phyloP scores from a whole-genome alignment of 352 stramenopile species.

The Phytophthora meadii region DNA sequence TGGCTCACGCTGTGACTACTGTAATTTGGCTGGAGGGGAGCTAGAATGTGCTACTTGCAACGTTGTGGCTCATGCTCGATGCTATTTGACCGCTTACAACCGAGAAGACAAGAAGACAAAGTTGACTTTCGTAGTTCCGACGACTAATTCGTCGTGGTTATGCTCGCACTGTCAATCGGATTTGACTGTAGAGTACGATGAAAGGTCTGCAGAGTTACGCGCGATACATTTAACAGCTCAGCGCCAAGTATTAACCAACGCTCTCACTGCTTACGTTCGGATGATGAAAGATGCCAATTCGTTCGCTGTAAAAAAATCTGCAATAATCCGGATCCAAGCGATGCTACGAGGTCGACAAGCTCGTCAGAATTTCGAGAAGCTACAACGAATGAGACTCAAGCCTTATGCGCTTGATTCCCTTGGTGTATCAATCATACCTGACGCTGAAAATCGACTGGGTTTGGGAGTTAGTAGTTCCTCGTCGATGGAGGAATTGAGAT shows the following conservation, averaged over 20 bases:
- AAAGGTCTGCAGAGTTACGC: slow-evolving; percentile 44
- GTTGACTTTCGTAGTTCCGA: slow-evolving; percentile 60
- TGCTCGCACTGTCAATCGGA: slow-evolving; percentile 56
- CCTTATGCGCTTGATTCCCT: slow-evolving; percentile 61
- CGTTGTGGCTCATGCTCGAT: slow-evolving; percentile 66
- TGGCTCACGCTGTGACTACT: slow-evolving; percentile 69
- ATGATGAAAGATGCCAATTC: slow-evolving; percentile 67
- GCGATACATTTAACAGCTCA: slow-evolving; percentile 52
- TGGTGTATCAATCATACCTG: slow-evolving; percentile 23
- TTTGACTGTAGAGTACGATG: slow-evolving; percentile 68
- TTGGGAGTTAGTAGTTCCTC: slow-evolving; percentile 13
- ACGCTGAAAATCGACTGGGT: slow-evolving; percentile 1
- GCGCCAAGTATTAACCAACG: slow-evolving; percentile 56
- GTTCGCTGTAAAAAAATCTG: slow-evolving; percentile 68
- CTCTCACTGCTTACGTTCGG: slow-evolving; percentile 66
- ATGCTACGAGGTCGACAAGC: slow-evolving; percentile 56
- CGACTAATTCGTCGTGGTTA: slow-evolving; percentile 54
- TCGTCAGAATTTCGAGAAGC: slow-evolving; percentile 49
- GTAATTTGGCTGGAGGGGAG: slow-evolving; percentile 61
- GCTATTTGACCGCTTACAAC: slow-evolving; percentile 57
- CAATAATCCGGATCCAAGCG: slow-evolving; percentile 65
- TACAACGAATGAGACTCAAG: slow-evolving; percentile 64
- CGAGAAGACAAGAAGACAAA: slow-evolving; percentile 47
- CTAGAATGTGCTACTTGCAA: slow-evolving; percentile 73
- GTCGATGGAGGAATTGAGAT: slow-evolving; percentile 51